Evolutionary conservation across 352 stramenopile genomes (phyloP), one percentile per base, ranked within the genome.

Genomic region (Saprolegnia diclina): DNA sequence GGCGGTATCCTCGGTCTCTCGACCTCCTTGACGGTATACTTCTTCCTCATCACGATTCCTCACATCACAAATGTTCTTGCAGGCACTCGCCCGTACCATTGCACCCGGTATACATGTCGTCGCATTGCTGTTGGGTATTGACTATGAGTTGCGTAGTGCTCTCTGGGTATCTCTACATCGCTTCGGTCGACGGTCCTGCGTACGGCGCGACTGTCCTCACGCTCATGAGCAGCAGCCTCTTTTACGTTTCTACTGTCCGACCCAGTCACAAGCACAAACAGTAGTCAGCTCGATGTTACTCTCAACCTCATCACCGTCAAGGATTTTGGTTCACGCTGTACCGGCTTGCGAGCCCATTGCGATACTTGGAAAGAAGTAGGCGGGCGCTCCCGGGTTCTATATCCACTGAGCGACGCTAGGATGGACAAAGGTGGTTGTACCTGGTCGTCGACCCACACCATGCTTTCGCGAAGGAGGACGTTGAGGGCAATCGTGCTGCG

Each of bases 361-460:
- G 73, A 94, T 94, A 77, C 86, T 92, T 6, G 86, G 86, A 71
- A 94, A 92, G 72, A 89, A 94, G 56, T 92, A 94, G 35, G 84
- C 91, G 6, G 82, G 78, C 54, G 89, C 83, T 48, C 75, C 81
- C 54, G 78, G 76, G 77, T 90, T 38, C 71, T 24, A 71, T 4
- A 40, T 10, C 18, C 65, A 52, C 14, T 26, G 10, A 29, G 6
- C 40, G 5, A 26, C 19, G 26, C 10, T 62, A 44, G 16, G 6
- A 29, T 9, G 59, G 54, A 18, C 16, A 68, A 57, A 57, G 24
- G 40, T 38, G 18, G 0, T 7, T 56, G 22, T 32, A 94, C 83
- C 82, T 97, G 81, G 37, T 95, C 82, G 75, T 99, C 96, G 32
- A 99, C 71, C 96, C 96, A 99, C 37, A 90, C 96, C 91, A 99